Conservation (phyloP, 805 yeast species). For the Wickerhamomyces xylosicus region DNA sequence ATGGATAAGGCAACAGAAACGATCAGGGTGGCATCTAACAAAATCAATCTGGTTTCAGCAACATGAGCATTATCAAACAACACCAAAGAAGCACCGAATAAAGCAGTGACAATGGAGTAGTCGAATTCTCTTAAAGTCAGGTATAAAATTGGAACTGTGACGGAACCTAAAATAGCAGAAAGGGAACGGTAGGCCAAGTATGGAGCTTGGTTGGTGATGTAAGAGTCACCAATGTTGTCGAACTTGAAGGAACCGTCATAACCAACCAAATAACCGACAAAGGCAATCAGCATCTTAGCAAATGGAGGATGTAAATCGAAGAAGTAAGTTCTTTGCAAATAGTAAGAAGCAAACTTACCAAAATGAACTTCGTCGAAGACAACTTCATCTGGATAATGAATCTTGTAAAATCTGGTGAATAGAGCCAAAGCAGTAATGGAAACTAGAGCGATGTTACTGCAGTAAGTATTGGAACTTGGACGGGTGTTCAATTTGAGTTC, state of each 20-base stretch:
- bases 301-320: slow-evolving; percentile 98
- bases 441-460: slow-evolving; percentile 37
- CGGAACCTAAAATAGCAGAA: slow-evolving; percentile 71
- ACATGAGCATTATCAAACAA: slow-evolving; percentile 86
- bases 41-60: slow-evolving; percentile 80
- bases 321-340: slow-evolving; percentile 81
- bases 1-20: slow-evolving; percentile 76
- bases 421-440: slow-evolving; percentile 60
- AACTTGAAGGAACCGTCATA: slow-evolving; percentile 90
- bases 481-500: too few relatives aligned
- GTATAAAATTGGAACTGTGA: slow-evolving; percentile 78
- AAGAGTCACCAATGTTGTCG: slow-evolving; percentile 79
- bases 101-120: slow-evolving; percentile 68
- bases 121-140: slow-evolving; percentile 78
- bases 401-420: slow-evolving; percentile 48
- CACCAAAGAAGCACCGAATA: slow-evolving; percentile 67
- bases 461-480: too few relatives aligned
- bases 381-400: slow-evolving; percentile 61
- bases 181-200: slow-evolving; percentile 74
- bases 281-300: slow-evolving; percentile 86
- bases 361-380: slow-evolving; percentile 85
- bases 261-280: slow-evolving; percentile 81
- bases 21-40: slow-evolving; percentile 84
- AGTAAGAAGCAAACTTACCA: slow-evolving; percentile 79
- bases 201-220: slow-evolving; percentile 72